Conservation (phyloP, 2,329 filamentous ascomycete genomes). For the Berkeleyomyces rouxiae region DNA sequence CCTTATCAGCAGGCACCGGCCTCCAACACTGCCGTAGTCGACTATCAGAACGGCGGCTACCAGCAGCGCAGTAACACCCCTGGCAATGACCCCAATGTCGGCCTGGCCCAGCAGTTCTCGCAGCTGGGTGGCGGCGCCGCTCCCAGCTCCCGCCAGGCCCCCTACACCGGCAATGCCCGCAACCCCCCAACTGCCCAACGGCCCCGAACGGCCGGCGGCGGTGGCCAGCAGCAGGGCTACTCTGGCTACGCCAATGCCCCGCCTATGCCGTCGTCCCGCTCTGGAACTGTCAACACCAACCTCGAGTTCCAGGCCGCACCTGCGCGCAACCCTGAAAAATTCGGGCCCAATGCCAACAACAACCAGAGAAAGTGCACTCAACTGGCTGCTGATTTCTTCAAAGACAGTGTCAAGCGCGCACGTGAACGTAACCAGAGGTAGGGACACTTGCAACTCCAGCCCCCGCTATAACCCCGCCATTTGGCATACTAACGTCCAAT, state of each 20-base stretch:
- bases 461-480: too few species aligned
- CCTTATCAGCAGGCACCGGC: slow-evolving; percentile 24
- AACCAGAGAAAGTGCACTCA: slow-evolving; percentile 56
- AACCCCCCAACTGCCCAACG: slow-evolving; percentile 51
- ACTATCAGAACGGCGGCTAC: slow-evolving; percentile 31
- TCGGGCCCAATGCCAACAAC: slow-evolving; percentile 45
- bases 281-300: slow-evolving; percentile 34
- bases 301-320: slow-evolving; percentile 58
- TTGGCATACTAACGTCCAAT: background rate
- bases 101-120: slow-evolving; percentile 87
- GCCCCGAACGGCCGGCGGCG: slow-evolving; percentile 66
- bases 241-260: slow-evolving; percentile 48
- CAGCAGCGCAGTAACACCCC: slow-evolving; percentile 40
- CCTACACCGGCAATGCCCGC: slow-evolving; percentile 44
- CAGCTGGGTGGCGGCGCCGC: slow-evolving; percentile 61
- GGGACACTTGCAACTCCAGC: slow-evolving; percentile 17
- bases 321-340: slow-evolving; percentile 75
- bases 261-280: slow-evolving; percentile 43
- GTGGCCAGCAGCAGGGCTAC: slow-evolving; percentile 45
- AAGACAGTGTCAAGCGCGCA: slow-evolving; percentile 92
- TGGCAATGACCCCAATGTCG: slow-evolving; percentile 71
- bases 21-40: slow-evolving; percentile 24
- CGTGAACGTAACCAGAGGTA: slow-evolving; percentile 90
- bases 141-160: slow-evolving; percentile 34
- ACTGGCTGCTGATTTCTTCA: slow-evolving; percentile 82